phyloP scores from a whole-genome alignment of 2,329 filamentous ascomycete species.

The Tolypocladium ovalisporum region DNA sequence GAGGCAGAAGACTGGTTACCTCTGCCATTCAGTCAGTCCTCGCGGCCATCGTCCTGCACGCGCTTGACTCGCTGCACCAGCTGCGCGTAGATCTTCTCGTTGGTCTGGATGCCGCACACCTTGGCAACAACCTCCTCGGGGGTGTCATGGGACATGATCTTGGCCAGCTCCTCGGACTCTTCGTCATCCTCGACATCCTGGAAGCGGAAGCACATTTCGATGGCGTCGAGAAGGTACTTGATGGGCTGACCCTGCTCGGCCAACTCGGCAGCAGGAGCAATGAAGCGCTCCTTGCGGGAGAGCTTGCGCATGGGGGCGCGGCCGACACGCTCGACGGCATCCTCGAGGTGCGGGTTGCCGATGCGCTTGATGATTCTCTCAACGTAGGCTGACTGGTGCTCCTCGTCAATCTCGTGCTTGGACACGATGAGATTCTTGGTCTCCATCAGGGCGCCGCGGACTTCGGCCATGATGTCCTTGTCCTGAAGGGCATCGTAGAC shows the following conservation, averaged over 20 bases:
- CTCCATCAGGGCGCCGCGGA: slow-evolving; percentile 71
- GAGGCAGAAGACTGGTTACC: background rate
- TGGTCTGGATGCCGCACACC: slow-evolving; percentile 69
- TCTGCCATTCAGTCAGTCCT: slow-evolving; percentile 28
- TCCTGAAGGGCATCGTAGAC: slow-evolving; percentile 85
- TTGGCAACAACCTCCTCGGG: slow-evolving; percentile 67
- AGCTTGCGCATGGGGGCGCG: slow-evolving; percentile 92
- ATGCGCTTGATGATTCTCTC: slow-evolving; percentile 88
- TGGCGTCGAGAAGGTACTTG: slow-evolving; percentile 64
- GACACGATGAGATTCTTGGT: slow-evolving; percentile 75
- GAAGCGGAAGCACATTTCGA: slow-evolving; percentile 91
- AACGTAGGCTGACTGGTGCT: slow-evolving; percentile 78
- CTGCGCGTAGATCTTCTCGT: slow-evolving; percentile 66
- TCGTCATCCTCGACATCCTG: slow-evolving; percentile 88
- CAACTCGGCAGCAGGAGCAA: slow-evolving; percentile 81
- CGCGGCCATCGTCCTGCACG: slow-evolving; percentile 62
- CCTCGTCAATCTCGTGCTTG: slow-evolving; percentile 69
- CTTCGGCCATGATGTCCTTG: slow-evolving; percentile 65
- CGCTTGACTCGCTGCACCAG: slow-evolving; percentile 71
- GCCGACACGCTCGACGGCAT: slow-evolving; percentile 89
- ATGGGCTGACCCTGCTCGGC: slow-evolving; percentile 69
- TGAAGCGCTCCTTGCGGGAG: slow-evolving; percentile 88
- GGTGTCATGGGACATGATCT: slow-evolving; percentile 66
- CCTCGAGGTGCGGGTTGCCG: slow-evolving; percentile 85
- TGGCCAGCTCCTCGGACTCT: slow-evolving; percentile 75